Conservation (phyloP, 1,139 yeast genomes). For the Kluyveromyces sp. region DNA sequence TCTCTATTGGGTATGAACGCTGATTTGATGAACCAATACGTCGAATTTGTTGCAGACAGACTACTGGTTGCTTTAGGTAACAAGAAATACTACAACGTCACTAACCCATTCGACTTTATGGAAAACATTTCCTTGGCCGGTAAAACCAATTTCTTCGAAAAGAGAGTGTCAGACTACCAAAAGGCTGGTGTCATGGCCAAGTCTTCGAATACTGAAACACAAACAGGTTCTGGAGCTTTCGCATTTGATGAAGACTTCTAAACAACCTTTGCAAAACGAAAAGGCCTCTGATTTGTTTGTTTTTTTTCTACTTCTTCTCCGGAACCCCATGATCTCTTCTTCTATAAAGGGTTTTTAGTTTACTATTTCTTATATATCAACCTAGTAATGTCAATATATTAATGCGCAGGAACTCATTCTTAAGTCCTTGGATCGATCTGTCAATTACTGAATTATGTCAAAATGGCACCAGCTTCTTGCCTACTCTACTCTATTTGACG, state of each 20-base stretch:
- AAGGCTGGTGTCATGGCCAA: conserved; percentile 97
- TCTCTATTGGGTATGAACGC: conserved; percentile 90
- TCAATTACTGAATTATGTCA: no score
- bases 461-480: no score
- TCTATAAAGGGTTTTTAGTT: not conserved
- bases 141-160: conserved; percentile 97
- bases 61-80: conserved; percentile 83
- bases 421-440: not conserved
- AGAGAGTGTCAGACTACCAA: conserved; percentile 97
- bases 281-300: not conserved
- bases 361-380: not conserved
- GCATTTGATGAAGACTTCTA: conserved; percentile 47
- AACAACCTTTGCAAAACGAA: conserved; percentile 6
- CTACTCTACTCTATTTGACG: no score
- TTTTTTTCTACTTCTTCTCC: not conserved
- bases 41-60: conserved; percentile 96
- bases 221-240: conserved; percentile 42
- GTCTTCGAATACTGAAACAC: conserved; percentile 33
- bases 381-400: not conserved
- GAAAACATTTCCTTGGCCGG: conserved; percentile 97
- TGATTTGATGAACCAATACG: conserved; percentile 91
- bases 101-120: conserved; percentile 97
- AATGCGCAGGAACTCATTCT: not conserved
- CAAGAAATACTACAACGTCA: conserved; percentile 75
- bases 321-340: not conserved